Base-by-base conservation (phyloP, 257 asterid species). In the Coffea canephora region DNA sequence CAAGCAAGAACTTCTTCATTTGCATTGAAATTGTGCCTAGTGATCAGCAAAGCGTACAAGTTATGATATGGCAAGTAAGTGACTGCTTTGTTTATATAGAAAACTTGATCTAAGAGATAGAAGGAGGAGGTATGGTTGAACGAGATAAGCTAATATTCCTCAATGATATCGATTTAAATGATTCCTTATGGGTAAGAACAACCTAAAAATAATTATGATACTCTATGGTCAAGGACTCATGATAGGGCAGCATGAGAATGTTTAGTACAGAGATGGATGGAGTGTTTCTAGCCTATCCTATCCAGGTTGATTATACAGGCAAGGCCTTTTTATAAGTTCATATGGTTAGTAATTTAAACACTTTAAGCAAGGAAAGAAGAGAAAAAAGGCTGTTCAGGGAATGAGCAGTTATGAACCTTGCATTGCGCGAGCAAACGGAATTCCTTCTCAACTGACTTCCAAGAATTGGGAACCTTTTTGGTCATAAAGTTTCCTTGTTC, bases 31-130 rank as follows among this genome's bases (percentile, higher is more conserved):
- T 18, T 8, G 3, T 8, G 39, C 2, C 3, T 18, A 19, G 49
- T 49, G 36, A 48, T 64, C 16, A 65, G 16, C 2, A 23, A 71
- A 25, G 69, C 21, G 46, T 64, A 71, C 34, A 73, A 81, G n/a
- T 62, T 46, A 59, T 70, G 84, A 52, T 25, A 39, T 69, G 59
- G 72, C 73, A 52, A 39, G 77, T 75, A 62, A 27, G 74, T 41
- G 88, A 82, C 50, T 52, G 74, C 75, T 89, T 93, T 52, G 74
- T 73, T 89, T 93, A 82, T 85, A 93, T 90, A 91, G 93, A 87
- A 11, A 77, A 77, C 1, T 65, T 4, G 46, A 12, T 52, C 25
- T 61, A 71, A 57, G 73, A 55, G 46, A 62, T 76, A 36, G 34
- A 31, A 31, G 64, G 21, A 41, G 62, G 59, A 45, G 71, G 61